phyloP scores from a whole-genome alignment of 2,329 filamentous ascomycete genomes.

The Pseudofabraea citricarpa region DNA sequence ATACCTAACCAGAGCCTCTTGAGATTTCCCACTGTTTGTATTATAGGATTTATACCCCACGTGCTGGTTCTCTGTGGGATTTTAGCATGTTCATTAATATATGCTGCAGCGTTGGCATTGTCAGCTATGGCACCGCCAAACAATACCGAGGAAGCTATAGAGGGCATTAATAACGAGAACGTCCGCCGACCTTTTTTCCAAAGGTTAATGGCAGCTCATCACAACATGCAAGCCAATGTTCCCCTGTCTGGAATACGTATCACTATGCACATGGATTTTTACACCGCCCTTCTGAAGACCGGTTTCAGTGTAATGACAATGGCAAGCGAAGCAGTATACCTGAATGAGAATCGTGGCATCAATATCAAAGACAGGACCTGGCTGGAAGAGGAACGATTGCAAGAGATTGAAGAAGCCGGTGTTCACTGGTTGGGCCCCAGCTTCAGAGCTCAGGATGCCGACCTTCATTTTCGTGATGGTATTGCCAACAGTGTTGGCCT shows the following conservation, averaged over 20 bases:
- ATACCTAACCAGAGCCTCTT: slow-evolving; percentile 61
- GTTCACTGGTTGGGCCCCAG: slow-evolving; percentile 27
- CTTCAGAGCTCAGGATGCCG: slow-evolving; percentile 21
- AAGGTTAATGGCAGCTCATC: slow-evolving; percentile 67
- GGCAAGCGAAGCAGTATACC: slow-evolving; percentile 90
- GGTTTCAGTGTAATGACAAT: slow-evolving; percentile 88
- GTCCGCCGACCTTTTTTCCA: slow-evolving; percentile 41
- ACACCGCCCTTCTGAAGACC: slow-evolving; percentile 79
- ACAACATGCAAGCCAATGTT: slow-evolving; percentile 88
- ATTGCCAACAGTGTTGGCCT: slow-evolving; percentile 24
- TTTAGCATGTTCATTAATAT: slow-evolving; percentile 69
- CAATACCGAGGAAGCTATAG: slow-evolving; percentile 16
- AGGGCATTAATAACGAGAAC: slow-evolving; percentile 38
- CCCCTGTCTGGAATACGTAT: slow-evolving; percentile 78
- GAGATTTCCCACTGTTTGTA: slow-evolving; percentile 88
- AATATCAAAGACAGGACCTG: slow-evolving; percentile 75
- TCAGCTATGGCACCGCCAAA: slow-evolving; percentile 57
- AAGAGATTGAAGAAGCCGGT: slow-evolving; percentile 60
- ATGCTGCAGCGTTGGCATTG: slow-evolving; percentile 68
- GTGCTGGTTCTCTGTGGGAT: slow-evolving; percentile 83
- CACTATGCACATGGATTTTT: slow-evolving; percentile 89
- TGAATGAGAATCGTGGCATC: slow-evolving; percentile 81
- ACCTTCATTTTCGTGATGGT: slow-evolving; percentile 17
- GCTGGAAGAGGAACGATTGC: slow-evolving; percentile 82
- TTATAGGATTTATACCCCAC: slow-evolving; percentile 92